phyloP scores from a whole-genome alignment of 2,329 filamentous ascomycete genomes.

The Neonectria sp. region DNA sequence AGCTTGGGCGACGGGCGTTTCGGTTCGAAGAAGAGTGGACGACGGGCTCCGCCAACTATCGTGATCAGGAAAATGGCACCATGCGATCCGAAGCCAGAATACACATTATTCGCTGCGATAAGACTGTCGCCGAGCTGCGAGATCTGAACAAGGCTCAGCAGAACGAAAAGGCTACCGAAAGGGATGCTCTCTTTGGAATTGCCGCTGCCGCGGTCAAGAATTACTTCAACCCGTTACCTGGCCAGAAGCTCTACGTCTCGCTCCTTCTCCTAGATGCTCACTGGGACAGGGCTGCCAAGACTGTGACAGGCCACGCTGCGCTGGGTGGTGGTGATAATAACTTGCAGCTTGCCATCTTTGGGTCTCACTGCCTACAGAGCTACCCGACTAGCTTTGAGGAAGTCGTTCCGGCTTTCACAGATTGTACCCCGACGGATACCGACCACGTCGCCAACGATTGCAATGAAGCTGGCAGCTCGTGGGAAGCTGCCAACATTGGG shows the following conservation, averaged over 20 bases:
- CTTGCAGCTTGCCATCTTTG: conserved; percentile 89
- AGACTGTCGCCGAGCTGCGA: conserved; percentile 87
- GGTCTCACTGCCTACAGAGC: conserved; percentile 91
- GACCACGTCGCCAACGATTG: conserved; percentile 87
- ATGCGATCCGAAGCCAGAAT: conserved; percentile 94
- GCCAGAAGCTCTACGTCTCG: conserved; percentile 91
- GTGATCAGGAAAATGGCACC: conserved; percentile 78
- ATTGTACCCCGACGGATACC: conserved; percentile 91
- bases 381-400: conserved; percentile 93
- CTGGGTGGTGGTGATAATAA: conserved; percentile 82
- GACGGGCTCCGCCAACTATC: conserved; percentile 82
- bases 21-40: conserved; percentile 97
- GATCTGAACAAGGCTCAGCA: conserved; percentile 86
- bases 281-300: conserved; percentile 82
- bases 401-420: conserved; percentile 88
- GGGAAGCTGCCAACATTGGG: conserved; percentile 95
- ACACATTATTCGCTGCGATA: conserved; percentile 86
- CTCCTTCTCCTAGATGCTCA: conserved; percentile 89
- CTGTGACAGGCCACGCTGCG: conserved; percentile 85
- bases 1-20: conserved; percentile 87
- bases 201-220: conserved; percentile 83
- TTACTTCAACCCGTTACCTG: conserved; percentile 81
- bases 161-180: conserved; percentile 76
- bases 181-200: conserved; percentile 82
- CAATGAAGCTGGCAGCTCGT: conserved; percentile 89